Evolutionary conservation across 768 basidiomycete species (phyloP).

Genomic region (Russula lepida): DNA sequence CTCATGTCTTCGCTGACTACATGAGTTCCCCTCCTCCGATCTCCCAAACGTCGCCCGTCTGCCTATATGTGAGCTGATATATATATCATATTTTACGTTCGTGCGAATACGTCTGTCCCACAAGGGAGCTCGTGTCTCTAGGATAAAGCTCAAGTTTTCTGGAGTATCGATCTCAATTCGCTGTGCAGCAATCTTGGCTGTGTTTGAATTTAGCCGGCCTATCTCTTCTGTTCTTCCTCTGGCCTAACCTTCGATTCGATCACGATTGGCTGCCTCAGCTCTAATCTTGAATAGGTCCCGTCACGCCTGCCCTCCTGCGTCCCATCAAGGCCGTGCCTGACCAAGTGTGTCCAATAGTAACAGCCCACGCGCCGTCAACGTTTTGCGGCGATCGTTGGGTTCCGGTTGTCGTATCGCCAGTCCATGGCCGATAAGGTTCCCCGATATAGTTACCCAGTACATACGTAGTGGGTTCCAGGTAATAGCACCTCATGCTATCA

Average conservation of each 20-base stretch:
- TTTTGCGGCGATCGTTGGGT: not conserved
- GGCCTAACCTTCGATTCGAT: not conserved
- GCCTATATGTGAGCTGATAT: not conserved
- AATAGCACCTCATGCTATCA: not conserved
- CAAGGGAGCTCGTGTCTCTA: not conserved
- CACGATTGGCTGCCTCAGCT: not conserved
- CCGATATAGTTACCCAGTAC: not conserved
- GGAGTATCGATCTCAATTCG: not conserved
- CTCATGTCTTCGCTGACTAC: conserved; percentile 1
- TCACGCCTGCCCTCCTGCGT: not conserved
- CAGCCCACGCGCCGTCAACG: not conserved
- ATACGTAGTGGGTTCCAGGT: not conserved
- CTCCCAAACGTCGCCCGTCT: not conserved
- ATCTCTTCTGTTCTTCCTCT: not conserved
- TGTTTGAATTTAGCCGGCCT: not conserved
- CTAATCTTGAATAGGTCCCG: not conserved
- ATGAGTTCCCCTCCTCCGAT: not conserved
- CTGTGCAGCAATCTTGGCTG: not conserved
- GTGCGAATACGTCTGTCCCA: not conserved
- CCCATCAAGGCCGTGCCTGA: not conserved
- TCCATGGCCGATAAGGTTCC: too few relatives aligned
- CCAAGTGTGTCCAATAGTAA: not conserved
- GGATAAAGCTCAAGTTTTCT: not conserved
- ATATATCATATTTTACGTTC: not conserved
- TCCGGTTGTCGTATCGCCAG: not conserved